A percentile compares a stretch with the other conserved stretches of the same genome.
Conservation (phyloP, 2,329 filamentous ascomycete species). For the Zymoseptoria passerinii region DNA sequence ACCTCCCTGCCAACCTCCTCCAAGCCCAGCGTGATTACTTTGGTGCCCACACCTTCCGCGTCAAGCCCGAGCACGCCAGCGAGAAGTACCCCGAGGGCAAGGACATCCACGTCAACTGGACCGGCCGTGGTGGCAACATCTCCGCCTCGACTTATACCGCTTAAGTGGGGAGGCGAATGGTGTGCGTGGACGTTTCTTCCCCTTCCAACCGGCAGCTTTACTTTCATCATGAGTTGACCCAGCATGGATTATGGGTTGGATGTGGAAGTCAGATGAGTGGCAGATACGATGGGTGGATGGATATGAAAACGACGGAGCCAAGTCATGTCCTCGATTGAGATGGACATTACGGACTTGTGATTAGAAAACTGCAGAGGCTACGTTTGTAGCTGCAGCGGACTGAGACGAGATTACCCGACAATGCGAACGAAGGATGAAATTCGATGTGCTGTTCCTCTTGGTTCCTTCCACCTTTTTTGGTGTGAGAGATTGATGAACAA, state of each 20-base stretch:
- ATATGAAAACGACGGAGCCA: not conserved
- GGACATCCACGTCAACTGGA: constrained; percentile 99
- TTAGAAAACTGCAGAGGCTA: not conserved
- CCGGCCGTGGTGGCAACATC: constrained; percentile 91
- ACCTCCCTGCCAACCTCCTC: constrained; percentile 94
- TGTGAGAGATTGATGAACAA: too few relatives aligned
- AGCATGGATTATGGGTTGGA: not conserved
- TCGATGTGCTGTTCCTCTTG: too few relatives aligned
- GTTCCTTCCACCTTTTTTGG: too few relatives aligned
- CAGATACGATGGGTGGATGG: not conserved
- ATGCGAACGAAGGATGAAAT: not conserved
- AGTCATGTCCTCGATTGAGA: not conserved
- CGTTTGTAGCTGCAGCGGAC: not conserved
- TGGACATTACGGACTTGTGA: not conserved
- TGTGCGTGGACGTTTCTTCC: not conserved
- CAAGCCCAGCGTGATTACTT: constrained; percentile 99
- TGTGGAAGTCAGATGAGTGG: not conserved
- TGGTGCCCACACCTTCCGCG: constrained; percentile 53
- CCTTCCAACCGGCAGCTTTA: not conserved
- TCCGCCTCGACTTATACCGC: constrained; percentile 96
- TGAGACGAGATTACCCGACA: not conserved
- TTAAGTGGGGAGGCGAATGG: constrained; percentile 44
- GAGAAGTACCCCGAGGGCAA: constrained; percentile 68
- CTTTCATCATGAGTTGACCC: not conserved
- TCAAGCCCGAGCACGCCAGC: constrained; percentile 45